These are phyloP conservation scores for Petunia secreta DNA, from an alignment of 257 asterid species.

Conservation along the genomic window DNA sequence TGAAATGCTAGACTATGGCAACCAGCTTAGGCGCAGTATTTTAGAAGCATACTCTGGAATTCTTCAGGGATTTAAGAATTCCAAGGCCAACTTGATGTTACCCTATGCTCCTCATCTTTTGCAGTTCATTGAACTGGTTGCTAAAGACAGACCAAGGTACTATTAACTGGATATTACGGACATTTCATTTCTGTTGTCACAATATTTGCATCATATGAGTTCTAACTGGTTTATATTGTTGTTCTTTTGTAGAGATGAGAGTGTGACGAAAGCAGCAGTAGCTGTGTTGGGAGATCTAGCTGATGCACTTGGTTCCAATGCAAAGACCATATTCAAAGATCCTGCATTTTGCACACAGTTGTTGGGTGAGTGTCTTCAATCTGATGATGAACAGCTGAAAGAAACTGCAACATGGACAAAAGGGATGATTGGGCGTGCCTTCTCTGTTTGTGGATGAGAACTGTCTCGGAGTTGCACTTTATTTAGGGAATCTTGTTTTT, in stretches of 20 bases:
- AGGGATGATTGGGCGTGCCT: slow-evolving; percentile 81
- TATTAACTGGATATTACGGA: neutral
- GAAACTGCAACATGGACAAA: slow-evolving; percentile 89
- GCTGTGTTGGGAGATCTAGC: slow-evolving; percentile 92
- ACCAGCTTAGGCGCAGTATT: slow-evolving; percentile 75
- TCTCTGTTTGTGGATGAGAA: slow-evolving; percentile 53
- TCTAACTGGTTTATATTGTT: slow-evolving; percentile 24
- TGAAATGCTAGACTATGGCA: slow-evolving; percentile 77
- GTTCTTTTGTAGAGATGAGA: slow-evolving; percentile 61
- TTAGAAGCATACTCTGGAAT: slow-evolving; percentile 89
- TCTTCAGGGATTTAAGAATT: slow-evolving; percentile 77
- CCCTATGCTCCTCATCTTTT: slow-evolving; percentile 78
- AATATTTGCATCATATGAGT: neutral
- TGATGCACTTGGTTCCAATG: slow-evolving; percentile 78
- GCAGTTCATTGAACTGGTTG: slow-evolving; percentile 71
- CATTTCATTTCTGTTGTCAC: slow-evolving; percentile 9
- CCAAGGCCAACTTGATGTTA: slow-evolving; percentile 67
- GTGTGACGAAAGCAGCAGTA: slow-evolving; percentile 78
- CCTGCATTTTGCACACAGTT: slow-evolving; percentile 50
- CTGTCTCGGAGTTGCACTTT: slow-evolving; percentile 8
- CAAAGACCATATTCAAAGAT: slow-evolving; percentile 59
- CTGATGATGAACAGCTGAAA: slow-evolving; percentile 78
- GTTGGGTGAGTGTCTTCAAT: slow-evolving; percentile 74
- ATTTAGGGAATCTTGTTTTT: neutral
- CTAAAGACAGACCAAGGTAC: slow-evolving; percentile 66